These are phyloP conservation scores for Candida namnaoensis DNA, from an alignment of 805 yeast genomes.

Conservation along the genomic window DNA sequence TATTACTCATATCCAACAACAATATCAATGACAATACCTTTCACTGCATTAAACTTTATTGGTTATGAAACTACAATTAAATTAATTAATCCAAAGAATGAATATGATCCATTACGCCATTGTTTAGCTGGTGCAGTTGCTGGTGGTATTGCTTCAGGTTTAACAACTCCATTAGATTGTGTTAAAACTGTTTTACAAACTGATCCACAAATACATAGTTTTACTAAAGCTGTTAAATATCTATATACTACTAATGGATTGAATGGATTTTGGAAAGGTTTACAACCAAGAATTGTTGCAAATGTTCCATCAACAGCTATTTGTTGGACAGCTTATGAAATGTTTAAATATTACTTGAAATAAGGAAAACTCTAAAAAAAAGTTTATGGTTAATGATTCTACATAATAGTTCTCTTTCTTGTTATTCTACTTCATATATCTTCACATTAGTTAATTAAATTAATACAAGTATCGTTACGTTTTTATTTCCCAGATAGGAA, in stretches of 20 bases:
- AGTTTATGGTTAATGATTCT: too few species aligned
- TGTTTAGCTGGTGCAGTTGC: conserved; percentile 90
- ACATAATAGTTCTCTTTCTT: too few species aligned
- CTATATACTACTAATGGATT: conserved; percentile 54
- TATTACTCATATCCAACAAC: conserved; percentile 94
- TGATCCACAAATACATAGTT: conserved; percentile 45
- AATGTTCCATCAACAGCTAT: conserved; percentile 96
- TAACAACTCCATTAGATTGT: conserved; percentile 92
- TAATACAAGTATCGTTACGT: background rate
- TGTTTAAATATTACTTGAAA: conserved; percentile 60
- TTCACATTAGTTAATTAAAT: background rate
- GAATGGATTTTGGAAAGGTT: conserved; percentile 71
- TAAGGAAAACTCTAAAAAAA: background rate
- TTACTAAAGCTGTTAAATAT: conserved; percentile 60
- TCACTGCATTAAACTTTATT: conserved; percentile 90
- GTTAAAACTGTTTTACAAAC: conserved; percentile 82
- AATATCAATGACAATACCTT: conserved; percentile 83
- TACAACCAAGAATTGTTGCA: conserved; percentile 84
- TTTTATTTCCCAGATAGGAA: background rate
- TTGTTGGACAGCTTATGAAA: conserved; percentile 96
- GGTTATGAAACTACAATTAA: conserved; percentile 82
- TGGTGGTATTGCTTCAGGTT: conserved; percentile 92
- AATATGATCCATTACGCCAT: conserved; percentile 84
- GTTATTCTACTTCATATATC: background rate
- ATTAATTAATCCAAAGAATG: conserved; percentile 65